Evolutionary conservation across 1,139 yeast species (phyloP), one percentile per base, ranked within the genome.

Genomic region (Yamadazyma sp.): DNA sequence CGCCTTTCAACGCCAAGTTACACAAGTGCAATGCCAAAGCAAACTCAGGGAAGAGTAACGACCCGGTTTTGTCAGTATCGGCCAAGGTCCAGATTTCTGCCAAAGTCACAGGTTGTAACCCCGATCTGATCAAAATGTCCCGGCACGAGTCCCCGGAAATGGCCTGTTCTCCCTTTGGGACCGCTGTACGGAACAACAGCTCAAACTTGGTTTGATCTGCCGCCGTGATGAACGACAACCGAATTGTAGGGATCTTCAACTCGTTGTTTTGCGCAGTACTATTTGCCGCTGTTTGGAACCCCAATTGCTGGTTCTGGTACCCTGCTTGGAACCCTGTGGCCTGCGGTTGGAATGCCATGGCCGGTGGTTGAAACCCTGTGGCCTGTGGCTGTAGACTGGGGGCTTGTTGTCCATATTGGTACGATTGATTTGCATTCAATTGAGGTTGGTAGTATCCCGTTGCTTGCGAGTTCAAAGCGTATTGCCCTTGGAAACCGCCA

Each of bases 11-110:
- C 0, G 85, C 85, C 56, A 80, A 64, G 49, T 87, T 86, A 57
- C 96, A 89, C 49, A 92, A 73, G 59, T 88, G 95, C 73, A 92
- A 81, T 14, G 96, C 95, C 52, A 91, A 72, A 10, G 96, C 96
- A 68, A 92, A 92, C 59, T 92, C 98, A 0, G 98, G 98, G 55
- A 91, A 92, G 47, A 92, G 65, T 44, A 92, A 73, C 34, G 81
- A 75, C 1, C 98, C 98, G 3, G 95, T 82, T 53, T 81, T 84
- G 53, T 83, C 86, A 2, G 95, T 84, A 57, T 92, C 98, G 17
- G 96, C 77, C 48, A 92, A 69, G 24, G 86, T 79, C 98, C 98
- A 92, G 43, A 92, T 83, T 49, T 84, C 87, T 2, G 95, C 95
- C 53, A 92, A 71, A 23, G 84, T 77, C 26, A 79, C 77, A 1